Base-by-base conservation (phyloP, 345 rosid genomes). In the Sapria himalayana region DNA sequence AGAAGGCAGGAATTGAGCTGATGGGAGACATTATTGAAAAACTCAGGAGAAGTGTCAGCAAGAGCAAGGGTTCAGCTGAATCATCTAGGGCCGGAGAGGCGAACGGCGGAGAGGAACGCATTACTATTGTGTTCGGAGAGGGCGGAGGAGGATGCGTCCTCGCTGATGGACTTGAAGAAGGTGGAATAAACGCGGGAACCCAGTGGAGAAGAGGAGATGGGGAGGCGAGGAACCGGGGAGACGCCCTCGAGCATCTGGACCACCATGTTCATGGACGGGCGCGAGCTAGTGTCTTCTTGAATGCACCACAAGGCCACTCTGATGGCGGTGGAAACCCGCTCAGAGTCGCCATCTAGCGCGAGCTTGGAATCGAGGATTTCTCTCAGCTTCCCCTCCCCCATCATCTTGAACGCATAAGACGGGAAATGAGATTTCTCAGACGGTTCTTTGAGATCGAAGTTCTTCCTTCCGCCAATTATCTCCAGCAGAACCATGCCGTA, bases 231-330 rank as follows among this genome's bases (percentile, higher is more conserved):
- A 23, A 55, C 69, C 3, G 9, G 40, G 14, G 62, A 62, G 3
- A 59, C 32, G 27, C 79, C 70, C 50, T 68, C 70, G 7, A 72
- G 79, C 74, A 72, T 68, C 54, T 65, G 79, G 13, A 68, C 72
- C 15, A 72, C 78, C 50, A 44, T 64, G n/a, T 60, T 54, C 78
- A 72, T 72, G 0, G 70, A 48, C 3, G 79, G 79, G 39, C 79
- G 59, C 31, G 49, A 15, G 14, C 44, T 56, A 69, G 65, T 68
- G 16, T 67, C 70, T 14, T 60, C 72, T 52, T 72, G 79, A 41
- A 68, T 46, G 46, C 74, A 72, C 70, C 74, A 72, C 10, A 72
- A 39, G n/a, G 79, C 70, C 43, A 72, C 65, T 55, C 57, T 72
- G 32, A 68, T 47, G 3, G 65, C 58, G 14, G 39, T 17, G 11